Conservation (phyloP, 1,284 basidiomycete genomes). For the Irpex sp. region DNA sequence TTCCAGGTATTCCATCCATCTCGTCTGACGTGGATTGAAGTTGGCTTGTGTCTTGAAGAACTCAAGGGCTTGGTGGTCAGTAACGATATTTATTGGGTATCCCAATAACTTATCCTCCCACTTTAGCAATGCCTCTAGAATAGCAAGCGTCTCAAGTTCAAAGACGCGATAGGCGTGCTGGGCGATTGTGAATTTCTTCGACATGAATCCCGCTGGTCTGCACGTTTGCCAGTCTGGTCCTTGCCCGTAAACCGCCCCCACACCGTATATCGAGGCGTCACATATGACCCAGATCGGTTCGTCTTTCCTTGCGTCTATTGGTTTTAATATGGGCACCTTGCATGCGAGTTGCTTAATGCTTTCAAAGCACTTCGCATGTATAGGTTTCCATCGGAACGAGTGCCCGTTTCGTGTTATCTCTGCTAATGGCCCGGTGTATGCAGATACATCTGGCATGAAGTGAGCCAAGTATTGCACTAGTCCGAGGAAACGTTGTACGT, state of each 20-base stretch:
- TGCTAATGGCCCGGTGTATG: slow-evolving; percentile 26
- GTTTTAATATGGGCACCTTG: not conserved
- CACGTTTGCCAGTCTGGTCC: not conserved
- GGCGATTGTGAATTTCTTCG: slow-evolving; percentile 23
- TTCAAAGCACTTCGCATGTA: not conserved
- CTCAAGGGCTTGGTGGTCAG: slow-evolving; percentile 33
- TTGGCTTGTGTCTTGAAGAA: slow-evolving; percentile 26
- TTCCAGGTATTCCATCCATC: slow-evolving; percentile 32
- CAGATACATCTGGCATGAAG: slow-evolving; percentile 32
- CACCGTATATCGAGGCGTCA: not conserved
- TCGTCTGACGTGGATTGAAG: slow-evolving; percentile 19
- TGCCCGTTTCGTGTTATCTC: slow-evolving; percentile 18
- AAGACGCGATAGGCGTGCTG: slow-evolving; percentile 33
- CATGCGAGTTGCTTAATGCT: not conserved
- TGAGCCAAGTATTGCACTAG: slow-evolving; percentile 36
- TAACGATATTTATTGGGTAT: slow-evolving; percentile 24
- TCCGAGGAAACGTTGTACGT: slow-evolving; percentile 38
- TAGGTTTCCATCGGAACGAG: not conserved
- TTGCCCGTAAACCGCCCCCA: not conserved
- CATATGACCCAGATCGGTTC: slow-evolving; percentile 1
- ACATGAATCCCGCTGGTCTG: slow-evolving; percentile 1
- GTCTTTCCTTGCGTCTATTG: not conserved
- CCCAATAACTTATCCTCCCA: slow-evolving; percentile 34
- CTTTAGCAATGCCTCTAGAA: slow-evolving; percentile 32
- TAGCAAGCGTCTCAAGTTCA: slow-evolving; percentile 34